Conservation (phyloP, 164 flowering plant genomes). For the Magnolia kwangsiensis region DNA sequence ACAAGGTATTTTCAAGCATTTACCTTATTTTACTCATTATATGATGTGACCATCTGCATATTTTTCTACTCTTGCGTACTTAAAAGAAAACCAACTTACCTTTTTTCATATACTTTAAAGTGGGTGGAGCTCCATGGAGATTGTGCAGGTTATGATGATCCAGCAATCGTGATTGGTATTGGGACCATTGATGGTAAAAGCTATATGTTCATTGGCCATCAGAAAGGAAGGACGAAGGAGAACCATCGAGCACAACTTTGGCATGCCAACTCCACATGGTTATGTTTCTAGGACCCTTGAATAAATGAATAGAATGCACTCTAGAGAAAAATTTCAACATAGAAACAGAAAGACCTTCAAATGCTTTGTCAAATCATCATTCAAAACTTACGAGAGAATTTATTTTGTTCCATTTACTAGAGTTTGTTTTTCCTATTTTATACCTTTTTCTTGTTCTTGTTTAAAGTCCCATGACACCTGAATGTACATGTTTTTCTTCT, state of each 20-base stretch:
- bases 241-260: constrained; percentile 28
- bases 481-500: too few species aligned
- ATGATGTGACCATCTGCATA: too few species aligned
- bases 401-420: too few species aligned
- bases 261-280: constrained; percentile 34
- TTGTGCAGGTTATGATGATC: constrained; percentile 32
- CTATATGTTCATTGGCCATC: constrained; percentile 29
- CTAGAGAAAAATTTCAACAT: too few species aligned
- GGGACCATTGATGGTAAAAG: constrained; percentile 27
- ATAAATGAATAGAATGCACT: too few species aligned
- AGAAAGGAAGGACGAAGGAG: constrained; percentile 28
- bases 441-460: too few species aligned
- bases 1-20: constrained; percentile 17
- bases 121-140: constrained; percentile 42
- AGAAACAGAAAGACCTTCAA: too few species aligned
- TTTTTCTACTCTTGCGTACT: too few species aligned
- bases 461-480: too few species aligned
- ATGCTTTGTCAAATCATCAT: too few species aligned
- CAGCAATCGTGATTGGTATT: constrained; percentile 26
- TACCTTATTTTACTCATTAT: background rate
- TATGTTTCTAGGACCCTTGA: constrained; percentile 5
- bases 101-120: constrained; percentile 10
- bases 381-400: too few species aligned
- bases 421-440: too few species aligned
- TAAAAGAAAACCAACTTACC: background rate